Evolutionary conservation across 176 grass and related monocot species (phyloP).

Genomic region (Aechmea fasciata): DNA sequence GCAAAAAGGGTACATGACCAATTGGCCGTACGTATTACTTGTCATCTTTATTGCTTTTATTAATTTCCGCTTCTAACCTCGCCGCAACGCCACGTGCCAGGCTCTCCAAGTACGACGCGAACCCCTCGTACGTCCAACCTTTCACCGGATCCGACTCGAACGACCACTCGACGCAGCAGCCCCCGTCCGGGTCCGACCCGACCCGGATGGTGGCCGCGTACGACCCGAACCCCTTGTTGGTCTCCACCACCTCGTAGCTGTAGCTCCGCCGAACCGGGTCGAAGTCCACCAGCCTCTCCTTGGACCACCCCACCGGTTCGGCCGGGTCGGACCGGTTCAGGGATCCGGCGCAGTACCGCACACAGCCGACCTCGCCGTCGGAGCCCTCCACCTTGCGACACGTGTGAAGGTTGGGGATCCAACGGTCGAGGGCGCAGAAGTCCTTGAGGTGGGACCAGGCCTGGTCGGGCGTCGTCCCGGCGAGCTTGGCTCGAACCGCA

Average conservation of each 20-base stretch:
- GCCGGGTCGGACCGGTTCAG: slow-evolving; percentile 33
- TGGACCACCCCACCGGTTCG: slow-evolving; percentile 44
- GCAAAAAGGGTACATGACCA: no score
- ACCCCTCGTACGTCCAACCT: slow-evolving; percentile 40
- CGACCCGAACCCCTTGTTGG: slow-evolving; percentile 67
- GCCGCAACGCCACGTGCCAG: slow-evolving; percentile 45
- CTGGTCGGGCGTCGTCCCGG: slow-evolving; percentile 29
- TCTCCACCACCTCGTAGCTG: slow-evolving; percentile 65
- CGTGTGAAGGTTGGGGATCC: slow-evolving; percentile 35
- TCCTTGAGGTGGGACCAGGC: slow-evolving; percentile 53
- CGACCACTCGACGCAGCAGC: slow-evolving; percentile 46
- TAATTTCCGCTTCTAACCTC: slow-evolving; percentile 42
- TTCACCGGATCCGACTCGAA: slow-evolving; percentile 51
- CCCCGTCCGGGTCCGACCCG: slow-evolving; percentile 23
- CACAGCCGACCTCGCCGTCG: slow-evolving; percentile 41
- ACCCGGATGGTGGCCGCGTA: slow-evolving; percentile 52
- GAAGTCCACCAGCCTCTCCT: slow-evolving; percentile 44
- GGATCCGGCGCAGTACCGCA: slow-evolving; percentile 59
- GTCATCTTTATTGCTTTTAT: neutral
- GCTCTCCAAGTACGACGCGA: slow-evolving; percentile 38
- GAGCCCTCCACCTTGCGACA: slow-evolving; percentile 42
- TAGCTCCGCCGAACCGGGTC: slow-evolving; percentile 31
- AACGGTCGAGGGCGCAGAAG: slow-evolving; percentile 56
- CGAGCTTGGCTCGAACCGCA: slow-evolving; percentile 32
- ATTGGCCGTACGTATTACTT: neutral